phyloP scores from a whole-genome alignment of 768 basidiomycete species.

The Boletus pseudo-olivaceus region DNA sequence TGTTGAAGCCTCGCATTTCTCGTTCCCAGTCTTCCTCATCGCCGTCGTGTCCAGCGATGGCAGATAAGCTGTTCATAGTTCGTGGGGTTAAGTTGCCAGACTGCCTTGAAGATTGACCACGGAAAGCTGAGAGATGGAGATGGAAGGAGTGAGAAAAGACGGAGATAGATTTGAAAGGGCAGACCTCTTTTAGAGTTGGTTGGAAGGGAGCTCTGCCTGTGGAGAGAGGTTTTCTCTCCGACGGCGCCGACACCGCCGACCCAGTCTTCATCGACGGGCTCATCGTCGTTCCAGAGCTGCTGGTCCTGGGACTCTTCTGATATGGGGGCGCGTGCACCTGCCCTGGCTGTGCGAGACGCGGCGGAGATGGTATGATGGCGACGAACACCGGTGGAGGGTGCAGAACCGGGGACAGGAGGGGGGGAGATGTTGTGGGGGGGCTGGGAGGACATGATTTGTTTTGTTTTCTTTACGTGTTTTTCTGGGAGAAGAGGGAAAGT shows the following conservation, averaged over 20 bases:
- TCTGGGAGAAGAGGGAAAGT: background rate
- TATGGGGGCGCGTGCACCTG: slow-evolving; percentile 58
- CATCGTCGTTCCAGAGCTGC: slow-evolving; percentile 68
- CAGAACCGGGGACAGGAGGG: slow-evolving; percentile 38
- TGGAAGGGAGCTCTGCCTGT: slow-evolving; percentile 78
- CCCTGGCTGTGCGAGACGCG: slow-evolving; percentile 60
- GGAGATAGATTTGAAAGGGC: slow-evolving; percentile 12
- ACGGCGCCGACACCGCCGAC: slow-evolving; percentile 78
- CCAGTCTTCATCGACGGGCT: slow-evolving; percentile 78
- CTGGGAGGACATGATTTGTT: slow-evolving; percentile 34
- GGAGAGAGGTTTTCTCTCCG: slow-evolving; percentile 76
- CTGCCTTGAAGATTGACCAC: slow-evolving; percentile 47
- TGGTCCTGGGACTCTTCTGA: slow-evolving; percentile 64
- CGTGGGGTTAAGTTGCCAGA: slow-evolving; percentile 65
- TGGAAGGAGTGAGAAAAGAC: background rate
- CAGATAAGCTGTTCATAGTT: slow-evolving; percentile 76
- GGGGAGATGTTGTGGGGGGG: slow-evolving; percentile 38
- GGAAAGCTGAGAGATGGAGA: slow-evolving; percentile 41
- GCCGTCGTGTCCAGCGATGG: slow-evolving; percentile 82
- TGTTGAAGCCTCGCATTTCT: slow-evolving; percentile 52
- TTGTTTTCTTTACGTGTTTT: slow-evolving; percentile 7
- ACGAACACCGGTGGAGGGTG: slow-evolving; percentile 51
- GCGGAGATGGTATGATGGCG: slow-evolving; percentile 83
- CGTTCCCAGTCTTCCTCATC: slow-evolving; percentile 88
- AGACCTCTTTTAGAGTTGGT: slow-evolving; percentile 76